phyloP scores from a whole-genome alignment of 768 basidiomycete species.

The Kwoniella sp. region DNA sequence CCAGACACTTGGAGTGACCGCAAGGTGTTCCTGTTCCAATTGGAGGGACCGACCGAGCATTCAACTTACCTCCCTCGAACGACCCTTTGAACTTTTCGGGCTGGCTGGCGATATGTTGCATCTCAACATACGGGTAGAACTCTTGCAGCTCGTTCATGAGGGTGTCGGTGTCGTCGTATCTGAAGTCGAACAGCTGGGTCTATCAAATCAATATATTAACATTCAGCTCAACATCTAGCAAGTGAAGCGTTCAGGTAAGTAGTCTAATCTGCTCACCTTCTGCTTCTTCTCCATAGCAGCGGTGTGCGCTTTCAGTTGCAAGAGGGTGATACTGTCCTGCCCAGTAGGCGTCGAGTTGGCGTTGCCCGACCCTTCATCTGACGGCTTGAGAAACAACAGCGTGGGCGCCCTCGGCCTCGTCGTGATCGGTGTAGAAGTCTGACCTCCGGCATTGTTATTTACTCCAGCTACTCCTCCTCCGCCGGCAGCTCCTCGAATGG shows the following conservation, averaged over 20 bases:
- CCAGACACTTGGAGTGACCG: too few species aligned
- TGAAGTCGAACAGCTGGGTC: conserved; percentile 70
- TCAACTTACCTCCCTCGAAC: conserved; percentile 70
- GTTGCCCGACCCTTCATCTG: conserved; percentile 8
- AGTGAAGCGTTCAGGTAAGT: too few species aligned
- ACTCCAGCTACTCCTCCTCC: conserved; percentile 5
- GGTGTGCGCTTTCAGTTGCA: conserved; percentile 49
- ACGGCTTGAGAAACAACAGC: conserved; percentile 14
- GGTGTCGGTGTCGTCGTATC: conserved; percentile 94
- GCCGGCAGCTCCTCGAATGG: not conserved
- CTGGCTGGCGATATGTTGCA: conserved; percentile 85
- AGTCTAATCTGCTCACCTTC: conserved; percentile 29
- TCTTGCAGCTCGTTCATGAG: conserved; percentile 96
- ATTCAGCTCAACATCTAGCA: not conserved
- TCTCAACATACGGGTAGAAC: conserved; percentile 96
- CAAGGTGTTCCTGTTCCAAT: not conserved
- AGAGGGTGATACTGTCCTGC: conserved; percentile 49
- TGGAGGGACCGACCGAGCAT: too few species aligned
- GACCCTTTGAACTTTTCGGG: conserved; percentile 84
- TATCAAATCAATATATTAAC: not conserved
- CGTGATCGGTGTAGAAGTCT: conserved; percentile 23
- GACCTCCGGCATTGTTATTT: not conserved
- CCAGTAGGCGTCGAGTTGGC: conserved; percentile 5
- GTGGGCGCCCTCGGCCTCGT: conserved; percentile 37
- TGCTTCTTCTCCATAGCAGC: conserved; percentile 38